Base-by-base conservation (phyloP, 2,329 filamentous ascomycete genomes). In the Exophiala sp. region DNA sequence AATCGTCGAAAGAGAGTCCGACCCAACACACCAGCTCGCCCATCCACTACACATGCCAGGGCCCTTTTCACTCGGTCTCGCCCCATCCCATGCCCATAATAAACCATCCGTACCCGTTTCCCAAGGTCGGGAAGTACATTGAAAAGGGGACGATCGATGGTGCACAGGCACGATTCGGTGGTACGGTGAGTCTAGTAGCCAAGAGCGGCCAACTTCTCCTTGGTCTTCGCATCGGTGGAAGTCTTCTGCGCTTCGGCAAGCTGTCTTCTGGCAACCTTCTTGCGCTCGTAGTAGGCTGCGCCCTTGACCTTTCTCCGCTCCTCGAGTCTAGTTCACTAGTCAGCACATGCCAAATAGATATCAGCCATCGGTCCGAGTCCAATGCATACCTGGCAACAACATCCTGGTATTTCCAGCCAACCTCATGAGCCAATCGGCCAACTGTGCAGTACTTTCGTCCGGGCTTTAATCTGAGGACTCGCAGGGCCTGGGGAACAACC, bases 401-500 rank as follows among this genome's bases (percentile, higher is more conserved):
- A 73, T 96, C 91, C 82, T 96, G 87, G 86, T 98, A 97, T 81
- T 98, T 98, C 93, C 93, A 98, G 79, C 93, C 93, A 70, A 97
- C 93, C 81, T 98, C 93, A 77, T 96, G 90, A 76, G 88, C 93
- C 71, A 98, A 80, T 77, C 93, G 85, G 66, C 93, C 93, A 65
- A 98, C 91, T 63, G 90, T 95, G 87, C 93, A 98, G 88, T 95
- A 98, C 85, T 98, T 98, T 81, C 93, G 89, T 71, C 93, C 93
- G 68, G 93, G 93, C 83, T 96, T 94, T 73, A 98, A 81, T 73
- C 93, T 83, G 73, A 98, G 83, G 64, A 98, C 86, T 71, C 93
- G 85, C 69, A 98, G 83, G 67, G 93, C 93, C 82, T 97, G 93
- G 74, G 93, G 93, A 65, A 98, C 93, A 64, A 98, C 93, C 77